Evolutionary conservation across 108 stramenopile species (phyloP), one percentile per base, ranked within the genome.

Genomic region (Cyclotella cryptica): DNA sequence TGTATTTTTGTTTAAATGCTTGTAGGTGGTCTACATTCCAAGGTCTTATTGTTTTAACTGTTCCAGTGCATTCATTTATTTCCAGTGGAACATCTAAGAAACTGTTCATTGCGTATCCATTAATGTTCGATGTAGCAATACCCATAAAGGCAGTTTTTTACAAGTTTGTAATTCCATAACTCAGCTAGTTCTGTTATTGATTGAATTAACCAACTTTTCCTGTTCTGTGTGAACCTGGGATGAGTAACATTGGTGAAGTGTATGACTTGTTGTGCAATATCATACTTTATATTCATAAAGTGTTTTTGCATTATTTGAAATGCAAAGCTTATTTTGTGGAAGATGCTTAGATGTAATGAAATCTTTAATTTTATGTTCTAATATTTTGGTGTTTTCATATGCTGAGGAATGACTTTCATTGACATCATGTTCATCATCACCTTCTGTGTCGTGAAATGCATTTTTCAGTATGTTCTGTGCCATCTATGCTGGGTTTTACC

Each of bases 121-220:
- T 26, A 27, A 71, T 71, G 27, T 58, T 58, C 35, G 58, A 57
- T 17, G 70, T 55, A 43, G 53, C 70, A 19, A 71, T 59, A 3
- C 70, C 70, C 70, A 71, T 71, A 55, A 57, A 71, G 4, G 70
- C 24, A 19, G 30, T 21, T 59, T 41, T 11, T 57, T 71, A 10
- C 54, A 55, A 18, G 28, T 54, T 44, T 66, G 42, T 4, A 66
- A 19, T 10, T 19, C 53, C 14, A n/a, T 54, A 7, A 13, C 53
- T 19, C 19, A 19, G 14, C 19, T 19, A 13, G n/a, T 18, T n/a
- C n/a, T n/a, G n/a, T n/a, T n/a, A n/a, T n/a, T n/a, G n/a, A n/a
- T n/a, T n/a, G n/a, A n/a, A n/a, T n/a, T n/a, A n/a, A n/a, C n/a
- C n/a, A n/a, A n/a, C n/a, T n/a, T n/a, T n/a, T n/a, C n/a, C n/a